Percentiles rank a stretch among this genome's conserved stretches.
Evolutionary conservation across 805 yeast genomes (phyloP).

Genomic region (Ogataea glucozyma): DNA sequence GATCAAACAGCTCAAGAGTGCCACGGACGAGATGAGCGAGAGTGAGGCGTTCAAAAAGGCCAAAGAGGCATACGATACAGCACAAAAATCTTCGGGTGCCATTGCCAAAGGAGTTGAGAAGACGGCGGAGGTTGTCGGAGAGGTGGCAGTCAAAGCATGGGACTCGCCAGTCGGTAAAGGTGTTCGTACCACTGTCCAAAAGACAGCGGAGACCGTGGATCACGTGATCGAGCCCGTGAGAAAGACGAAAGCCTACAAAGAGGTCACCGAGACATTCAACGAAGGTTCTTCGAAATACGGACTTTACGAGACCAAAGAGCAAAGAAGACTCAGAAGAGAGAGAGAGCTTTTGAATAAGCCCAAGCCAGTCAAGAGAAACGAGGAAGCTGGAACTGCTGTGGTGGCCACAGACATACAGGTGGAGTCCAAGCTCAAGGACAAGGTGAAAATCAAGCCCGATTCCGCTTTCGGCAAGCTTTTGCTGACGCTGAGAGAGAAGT

Average conservation of each 20-base stretch:
- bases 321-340: constrained; percentile 73
- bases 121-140: constrained; percentile 94
- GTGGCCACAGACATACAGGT: constrained; percentile 81
- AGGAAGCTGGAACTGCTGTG: constrained; percentile 78
- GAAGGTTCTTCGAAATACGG: constrained; percentile 94
- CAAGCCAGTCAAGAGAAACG: constrained; percentile 72
- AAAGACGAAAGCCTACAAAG: constrained; percentile 85
- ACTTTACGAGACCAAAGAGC: constrained; percentile 84
- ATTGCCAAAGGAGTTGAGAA: constrained; percentile 73
- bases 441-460: constrained; percentile 61
- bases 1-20: constrained; percentile 92
- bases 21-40: constrained; percentile 91
- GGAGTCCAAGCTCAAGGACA: constrained; percentile 52
- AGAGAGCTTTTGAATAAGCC: constrained; percentile 54
- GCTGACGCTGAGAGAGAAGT: constrained; percentile 61
- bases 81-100: constrained; percentile 65
- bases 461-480: constrained; percentile 68
- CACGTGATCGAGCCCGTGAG: constrained; percentile 91
- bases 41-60: constrained; percentile 92
- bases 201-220: constrained; percentile 83
- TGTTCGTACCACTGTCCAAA: constrained; percentile 81
- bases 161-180: constrained; percentile 89
- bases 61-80: constrained; percentile 84
- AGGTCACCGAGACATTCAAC: constrained; percentile 82
- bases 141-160: constrained; percentile 90